These are phyloP conservation scores for Phytophthora sojae DNA, from an alignment of 352 stramenopile species.

Conservation along the genomic window DNA sequence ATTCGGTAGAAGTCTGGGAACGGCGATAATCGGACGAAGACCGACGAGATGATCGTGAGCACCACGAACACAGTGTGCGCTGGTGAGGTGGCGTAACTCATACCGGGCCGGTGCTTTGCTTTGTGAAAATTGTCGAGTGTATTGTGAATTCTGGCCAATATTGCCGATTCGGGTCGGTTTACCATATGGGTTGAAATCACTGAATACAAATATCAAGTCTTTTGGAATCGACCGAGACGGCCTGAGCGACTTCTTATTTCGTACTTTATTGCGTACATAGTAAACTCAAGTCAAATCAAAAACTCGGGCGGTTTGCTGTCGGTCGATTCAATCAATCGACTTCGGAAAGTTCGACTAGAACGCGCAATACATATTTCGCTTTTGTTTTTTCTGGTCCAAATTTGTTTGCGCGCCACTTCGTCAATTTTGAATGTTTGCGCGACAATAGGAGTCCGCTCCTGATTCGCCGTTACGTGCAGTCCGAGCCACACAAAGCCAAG, in stretches of 20 bases:
- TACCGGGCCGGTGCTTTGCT: not conserved
- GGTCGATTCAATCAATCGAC: no score
- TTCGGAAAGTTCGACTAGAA: no score
- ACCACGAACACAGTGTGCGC: constrained; percentile 12
- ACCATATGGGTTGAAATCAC: no score
- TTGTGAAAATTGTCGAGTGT: not conserved
- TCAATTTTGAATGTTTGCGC: not conserved
- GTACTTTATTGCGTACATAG: no score
- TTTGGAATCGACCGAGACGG: not conserved
- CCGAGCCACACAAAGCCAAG: no score
- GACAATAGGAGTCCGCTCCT: not conserved
- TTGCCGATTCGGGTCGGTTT: no score
- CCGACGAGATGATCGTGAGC: constrained; percentile 27
- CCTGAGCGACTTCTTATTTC: no score
- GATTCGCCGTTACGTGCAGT: no score
- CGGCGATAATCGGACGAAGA: constrained; percentile 25
- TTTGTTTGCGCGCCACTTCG: not conserved
- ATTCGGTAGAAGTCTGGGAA: constrained; percentile 30
- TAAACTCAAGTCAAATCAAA: no score
- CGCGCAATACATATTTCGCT: no score
- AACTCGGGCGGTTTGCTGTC: no score
- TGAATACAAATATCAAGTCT: not conserved
- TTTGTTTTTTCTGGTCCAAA: not conserved
- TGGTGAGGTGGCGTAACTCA: not conserved
- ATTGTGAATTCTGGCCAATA: no score